Evolutionary conservation across 192 early-diverging fungal genomes (phyloP).

Genomic region (Funneliformis mosseae): DNA sequence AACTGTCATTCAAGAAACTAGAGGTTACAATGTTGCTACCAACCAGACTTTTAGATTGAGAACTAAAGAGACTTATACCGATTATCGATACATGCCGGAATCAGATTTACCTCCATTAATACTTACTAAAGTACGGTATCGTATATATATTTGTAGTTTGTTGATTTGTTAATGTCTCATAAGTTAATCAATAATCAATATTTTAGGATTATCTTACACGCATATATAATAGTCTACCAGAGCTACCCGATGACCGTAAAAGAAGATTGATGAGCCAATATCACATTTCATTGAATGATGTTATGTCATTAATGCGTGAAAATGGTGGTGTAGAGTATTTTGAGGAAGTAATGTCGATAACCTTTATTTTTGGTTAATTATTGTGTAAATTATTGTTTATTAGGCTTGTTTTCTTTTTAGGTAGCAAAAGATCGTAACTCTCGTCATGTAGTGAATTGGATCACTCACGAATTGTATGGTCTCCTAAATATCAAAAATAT

Average conservation of each 20-base stretch:
- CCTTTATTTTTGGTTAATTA: conserved; percentile 14
- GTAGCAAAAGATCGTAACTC: conserved; percentile 40
- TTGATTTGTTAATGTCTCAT: not conserved
- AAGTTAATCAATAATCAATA: conserved; percentile 10
- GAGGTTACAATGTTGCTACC: conserved; percentile 70
- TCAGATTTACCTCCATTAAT: conserved; percentile 65
- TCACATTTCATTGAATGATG: conserved; percentile 57
- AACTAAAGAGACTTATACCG: conserved; percentile 82
- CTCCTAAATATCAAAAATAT: conserved; percentile 49
- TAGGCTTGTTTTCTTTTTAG: conserved; percentile 31
- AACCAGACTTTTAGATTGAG: conserved; percentile 69
- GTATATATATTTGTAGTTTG: not conserved
- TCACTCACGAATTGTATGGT: conserved; percentile 62
- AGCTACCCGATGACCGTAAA: conserved; percentile 69
- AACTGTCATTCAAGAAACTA: conserved; percentile 70
- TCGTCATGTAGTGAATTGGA: conserved; percentile 57
- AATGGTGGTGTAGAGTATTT: conserved; percentile 75
- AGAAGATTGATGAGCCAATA: conserved; percentile 63
- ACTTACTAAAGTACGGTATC: conserved; percentile 41
- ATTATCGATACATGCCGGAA: conserved; percentile 92
- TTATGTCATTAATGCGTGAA: conserved; percentile 69
- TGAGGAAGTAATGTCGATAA: conserved; percentile 56
- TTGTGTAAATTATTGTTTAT: not conserved
- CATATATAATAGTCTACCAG: conserved; percentile 58
- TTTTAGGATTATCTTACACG: conserved; percentile 49